Base-by-base conservation (phyloP, 257 asterid species). In the Solanum sejunctum region DNA sequence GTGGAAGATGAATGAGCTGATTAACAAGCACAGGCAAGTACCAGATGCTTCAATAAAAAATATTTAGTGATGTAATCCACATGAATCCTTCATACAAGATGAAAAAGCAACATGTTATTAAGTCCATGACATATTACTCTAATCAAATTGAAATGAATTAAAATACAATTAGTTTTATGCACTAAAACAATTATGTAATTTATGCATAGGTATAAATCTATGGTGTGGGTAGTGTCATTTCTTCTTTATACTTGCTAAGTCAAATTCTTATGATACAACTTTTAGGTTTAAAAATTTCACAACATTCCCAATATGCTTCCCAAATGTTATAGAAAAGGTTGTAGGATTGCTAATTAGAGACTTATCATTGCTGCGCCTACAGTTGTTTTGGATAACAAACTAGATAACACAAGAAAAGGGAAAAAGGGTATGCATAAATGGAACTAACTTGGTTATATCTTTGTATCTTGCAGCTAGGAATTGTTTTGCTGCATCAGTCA, bases 401-500 rank as follows among this genome's bases (percentile, higher is more conserved):
- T 49, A 23, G 16, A 77, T 8, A 26, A 51, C 64, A 16, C 39
- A 26, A 77, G 64, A 26, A 75, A 75, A 75, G 2, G 21, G 60
- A 81, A 82, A 58, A n/a, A 13, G 32, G 32, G 54, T 23, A 70
- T 12, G 20, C 36, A 85, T 2, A 79, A 43, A 39, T 13, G 45
- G 52, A 82, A 26, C 88, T 86, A 70, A 86, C 88, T 86, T 86
- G 83, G 88, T 69, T 13, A 83, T 28, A 78, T 86, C 86, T 61
- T 73, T 86, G 67, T 86, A 86, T 47, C 78, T 64, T 60, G 84
- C 83, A 72, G 84, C 88, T 17, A 86, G 86, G 72, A 83, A 86
- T 55, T 86, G 88, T 75, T 86, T 86, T 47, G 86, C 86, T 57
- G 83, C 70, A 86, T 72, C 88, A n/a, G 86, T 86, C 57, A 86